phyloP scores from a whole-genome alignment of 306 rosid species.

The Cicer cuneatum region DNA sequence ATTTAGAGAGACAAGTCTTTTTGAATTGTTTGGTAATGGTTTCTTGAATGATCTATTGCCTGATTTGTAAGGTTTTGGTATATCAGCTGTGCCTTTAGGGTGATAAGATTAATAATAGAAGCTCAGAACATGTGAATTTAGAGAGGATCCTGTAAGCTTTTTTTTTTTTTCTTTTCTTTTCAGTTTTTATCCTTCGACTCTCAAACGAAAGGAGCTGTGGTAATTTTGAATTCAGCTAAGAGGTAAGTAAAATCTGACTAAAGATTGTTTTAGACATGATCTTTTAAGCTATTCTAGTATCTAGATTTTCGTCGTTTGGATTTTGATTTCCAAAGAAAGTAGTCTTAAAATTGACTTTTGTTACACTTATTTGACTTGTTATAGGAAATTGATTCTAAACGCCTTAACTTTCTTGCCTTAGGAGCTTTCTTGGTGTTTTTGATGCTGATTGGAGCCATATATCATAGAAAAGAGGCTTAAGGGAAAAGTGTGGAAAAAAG shows the following conservation, averaged over 20 bases:
- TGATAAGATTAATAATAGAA: conserved; percentile 1
- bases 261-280: neutral
- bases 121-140: conserved; percentile 42
- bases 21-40: conserved; percentile 33
- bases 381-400: conserved; percentile 41
- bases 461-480: conserved; percentile 47
- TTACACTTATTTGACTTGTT: conserved; percentile 38
- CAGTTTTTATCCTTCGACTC: no score
- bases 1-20: conserved; percentile 16
- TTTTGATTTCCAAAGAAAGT: conserved; percentile 25
- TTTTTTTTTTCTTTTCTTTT: no score
- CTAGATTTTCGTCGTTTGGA: neutral
- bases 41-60: conserved; percentile 40
- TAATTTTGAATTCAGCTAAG: no score
- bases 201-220: no score
- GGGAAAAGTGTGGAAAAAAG: conserved; percentile 38
- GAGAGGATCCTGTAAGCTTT: conserved; percentile 34
- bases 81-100: conserved; percentile 23
- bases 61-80: conserved; percentile 7
- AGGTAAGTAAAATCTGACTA: no score
- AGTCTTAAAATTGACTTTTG: conserved; percentile 23
- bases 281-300: conserved; percentile 39
- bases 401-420: conserved; percentile 39
- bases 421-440: conserved; percentile 45
- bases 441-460: conserved; percentile 44